Base-by-base conservation (phyloP, 1,284 basidiomycete species). In the Pyrrhoderma noxium region DNA sequence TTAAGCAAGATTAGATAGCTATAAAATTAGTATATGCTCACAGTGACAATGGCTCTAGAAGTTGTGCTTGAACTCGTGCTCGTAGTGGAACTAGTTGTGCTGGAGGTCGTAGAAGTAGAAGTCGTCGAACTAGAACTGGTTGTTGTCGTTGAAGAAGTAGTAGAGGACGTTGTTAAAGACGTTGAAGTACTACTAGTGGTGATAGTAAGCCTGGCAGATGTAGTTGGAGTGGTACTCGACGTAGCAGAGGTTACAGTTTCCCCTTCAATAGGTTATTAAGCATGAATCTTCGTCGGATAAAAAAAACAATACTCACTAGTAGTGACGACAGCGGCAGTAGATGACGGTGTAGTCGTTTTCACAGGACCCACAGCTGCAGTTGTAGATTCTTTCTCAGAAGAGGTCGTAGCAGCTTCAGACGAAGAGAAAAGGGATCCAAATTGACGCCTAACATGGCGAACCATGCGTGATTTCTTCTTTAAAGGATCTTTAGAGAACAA, bases 381-480 rank as follows among this genome's bases (percentile, higher is more conserved):
- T 14, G 19, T 27, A 8, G 39, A 14, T 5, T 44, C 50, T 22
- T 21, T 27, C 22, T 25, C 21, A 31, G 21, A 35, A 8, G 41
- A 3, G 16, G 37, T 19, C 9, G 39, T 39, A 16, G 34, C 35
- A 16, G 31, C 27, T 27, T 38, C 35, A 22, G 45, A 40, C 37
- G 47, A 36, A 36, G 47, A 43, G 22, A 48, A 42, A 21, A 23
- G 21, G 23, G 45, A 48, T 2, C 31, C n/a, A 44, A 46, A 31
- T 22, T 37, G 18, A 45, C 52, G 52, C 34, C 45, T 42, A 36
- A 41, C 46, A 18, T 45, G 47, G 13, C 52, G 52, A 25, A 35
- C 23, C 39, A 48, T 25, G 16, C 52, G 52, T 31, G 47, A 35
- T 23, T 36, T 44, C 47, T 49, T 53, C 22, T 22, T 19, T 22